Base-by-base conservation (phyloP, 2,329 filamentous ascomycete species). In the Davidsoniella virescens region DNA sequence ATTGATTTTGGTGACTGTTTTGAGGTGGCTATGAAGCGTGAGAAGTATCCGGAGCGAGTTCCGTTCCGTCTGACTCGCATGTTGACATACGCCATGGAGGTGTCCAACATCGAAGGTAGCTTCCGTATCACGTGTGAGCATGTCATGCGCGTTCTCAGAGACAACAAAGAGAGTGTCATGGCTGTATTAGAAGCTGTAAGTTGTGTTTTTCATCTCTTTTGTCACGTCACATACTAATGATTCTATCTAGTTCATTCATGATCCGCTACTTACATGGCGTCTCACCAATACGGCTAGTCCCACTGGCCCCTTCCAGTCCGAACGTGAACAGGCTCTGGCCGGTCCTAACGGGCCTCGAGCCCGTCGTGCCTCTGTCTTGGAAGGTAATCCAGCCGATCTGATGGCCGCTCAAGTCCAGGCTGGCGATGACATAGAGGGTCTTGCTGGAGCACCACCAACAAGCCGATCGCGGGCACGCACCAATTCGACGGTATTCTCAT, bases 1-100 rank as follows among this genome's bases (percentile, higher is more conserved):
- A 96, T 98, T 59, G 92, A 99, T 70, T 98, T 98, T 60, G 93
- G 92, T 58, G 92, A 98, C 68, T 99, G 92, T 64, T 99, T 99
- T 68, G 92, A 99, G 65, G 87, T 98, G 49, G 92, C 93, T 23
- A 98, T 95, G 88, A 93, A 98, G 69, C 84, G 93, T 57, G 93
- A 99, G 66, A 98, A 98, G 65, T 99, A 95, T 62, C 92, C 92
- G 0, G 92, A 99, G 66, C 75, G 90, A 48, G 92, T 98, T 52
- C 93, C 92, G 0, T 99, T 99, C 84, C 82, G 93, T 52, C 72
- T 99, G 44, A 99, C 92, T 2, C 79, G 92, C 57, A 99, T 99
- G 92, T 78, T 98, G 66, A 99, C 93, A 0, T 98, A 95, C 62
- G 93, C 93, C 18, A 98, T 99, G 92, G 92, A 99, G 68, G 92